phyloP scores from a whole-genome alignment of 768 basidiomycete species.

The Pleurotus ostreatus region DNA sequence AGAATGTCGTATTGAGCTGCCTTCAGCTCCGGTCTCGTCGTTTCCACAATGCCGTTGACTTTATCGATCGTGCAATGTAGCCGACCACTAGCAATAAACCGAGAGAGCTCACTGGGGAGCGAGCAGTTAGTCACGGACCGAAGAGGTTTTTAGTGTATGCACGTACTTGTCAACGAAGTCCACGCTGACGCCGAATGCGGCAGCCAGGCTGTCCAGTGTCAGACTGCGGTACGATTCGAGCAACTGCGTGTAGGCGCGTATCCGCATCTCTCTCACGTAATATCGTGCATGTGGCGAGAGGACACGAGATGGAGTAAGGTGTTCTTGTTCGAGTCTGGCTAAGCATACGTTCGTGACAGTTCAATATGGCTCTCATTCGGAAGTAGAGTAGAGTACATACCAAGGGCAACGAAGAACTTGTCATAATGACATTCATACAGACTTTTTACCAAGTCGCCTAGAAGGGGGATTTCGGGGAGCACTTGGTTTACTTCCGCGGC shows the following conservation, averaged over 20 bases:
- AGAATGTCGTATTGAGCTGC: slow-evolving; percentile 89
- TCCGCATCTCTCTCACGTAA: slow-evolving; percentile 95
- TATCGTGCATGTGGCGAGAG: slow-evolving; percentile 83
- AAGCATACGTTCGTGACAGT: slow-evolving; percentile 1
- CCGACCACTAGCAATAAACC: slow-evolving; percentile 85
- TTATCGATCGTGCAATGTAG: slow-evolving; percentile 90
- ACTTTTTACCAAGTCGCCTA: slow-evolving; percentile 80
- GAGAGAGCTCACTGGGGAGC: slow-evolving; percentile 90
- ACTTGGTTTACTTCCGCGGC: slow-evolving; percentile 88
- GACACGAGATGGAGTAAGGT: slow-evolving; percentile 84
- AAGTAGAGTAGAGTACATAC: slow-evolving; percentile 39
- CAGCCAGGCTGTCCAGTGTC: slow-evolving; percentile 80
- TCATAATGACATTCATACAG: slow-evolving; percentile 93
- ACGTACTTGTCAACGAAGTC: slow-evolving; percentile 85
- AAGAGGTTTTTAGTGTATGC: no score
- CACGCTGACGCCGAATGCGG: slow-evolving; percentile 86
- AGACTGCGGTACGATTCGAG: slow-evolving; percentile 89
- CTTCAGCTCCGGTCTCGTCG: slow-evolving; percentile 66
- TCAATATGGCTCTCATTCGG: slow-evolving; percentile 1
- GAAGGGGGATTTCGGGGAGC: slow-evolving; percentile 75
- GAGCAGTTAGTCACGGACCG: no score
- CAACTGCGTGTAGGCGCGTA: slow-evolving; percentile 87
- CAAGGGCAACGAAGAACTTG: slow-evolving; percentile 89
- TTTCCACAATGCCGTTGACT: slow-evolving; percentile 92
- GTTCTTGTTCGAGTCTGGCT: slow-evolving; percentile 87